phyloP scores from a whole-genome alignment of 2,329 filamentous ascomycete species.

The Ascocoryne sarcoides region DNA sequence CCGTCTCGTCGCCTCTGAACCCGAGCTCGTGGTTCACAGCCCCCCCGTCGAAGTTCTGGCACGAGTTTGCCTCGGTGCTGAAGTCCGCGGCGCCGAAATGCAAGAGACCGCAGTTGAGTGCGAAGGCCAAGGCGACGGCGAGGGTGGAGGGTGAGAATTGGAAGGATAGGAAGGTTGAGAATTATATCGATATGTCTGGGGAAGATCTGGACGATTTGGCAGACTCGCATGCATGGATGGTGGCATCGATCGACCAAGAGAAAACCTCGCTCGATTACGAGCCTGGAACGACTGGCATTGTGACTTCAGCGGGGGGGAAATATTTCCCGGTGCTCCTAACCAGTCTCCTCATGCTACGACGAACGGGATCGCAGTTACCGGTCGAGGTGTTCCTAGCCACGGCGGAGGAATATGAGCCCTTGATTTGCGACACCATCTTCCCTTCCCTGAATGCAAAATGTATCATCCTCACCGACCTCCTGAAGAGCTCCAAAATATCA shows the following conservation, averaged over 20 bases:
- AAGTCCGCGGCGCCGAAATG: conserved; percentile 13
- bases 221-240: conserved; percentile 7
- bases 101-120: conserved; percentile 4
- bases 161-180: not conserved
- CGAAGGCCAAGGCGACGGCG: conserved; percentile 4
- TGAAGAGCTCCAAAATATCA: conserved; percentile 26
- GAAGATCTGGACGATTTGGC: conserved; percentile 10
- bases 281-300: conserved; percentile 29
- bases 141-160: not conserved
- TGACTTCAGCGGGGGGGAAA: conserved; percentile 32
- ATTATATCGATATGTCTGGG: conserved; percentile 6
- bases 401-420: conserved; percentile 29
- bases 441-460: conserved; percentile 33
- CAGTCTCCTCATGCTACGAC: conserved; percentile 34
- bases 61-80: conserved; percentile 12
- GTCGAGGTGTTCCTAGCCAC: conserved; percentile 34
- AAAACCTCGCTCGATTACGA: conserved; percentile 1
- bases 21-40: not conserved
- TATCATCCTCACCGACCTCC: conserved; percentile 33
- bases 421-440: conserved; percentile 32
- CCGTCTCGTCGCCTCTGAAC: not conserved
- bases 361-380: conserved; percentile 31
- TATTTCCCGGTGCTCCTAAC: conserved; percentile 32
- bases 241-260: conserved; percentile 2
- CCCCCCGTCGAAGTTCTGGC: conserved; percentile 12